Evolutionary conservation across 257 asterid genomes (phyloP).

Genomic region (Ilex aquifolium): DNA sequence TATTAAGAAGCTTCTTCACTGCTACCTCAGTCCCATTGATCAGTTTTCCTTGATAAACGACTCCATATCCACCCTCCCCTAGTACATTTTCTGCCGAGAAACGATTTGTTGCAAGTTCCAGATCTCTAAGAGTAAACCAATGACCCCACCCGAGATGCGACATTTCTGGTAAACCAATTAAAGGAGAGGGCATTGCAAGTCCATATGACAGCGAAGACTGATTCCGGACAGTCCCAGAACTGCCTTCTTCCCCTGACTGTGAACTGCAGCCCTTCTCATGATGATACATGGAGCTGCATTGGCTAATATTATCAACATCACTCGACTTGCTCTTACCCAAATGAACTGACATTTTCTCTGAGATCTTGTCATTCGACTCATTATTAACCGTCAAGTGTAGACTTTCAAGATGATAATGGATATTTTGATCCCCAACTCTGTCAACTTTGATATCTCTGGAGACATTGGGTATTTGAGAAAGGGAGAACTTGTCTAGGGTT

Average conservation of each 20-base stretch:
- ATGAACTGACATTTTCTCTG: constrained; percentile 65
- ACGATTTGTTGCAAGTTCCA: constrained; percentile 75
- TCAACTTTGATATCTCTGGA: constrained; percentile 85
- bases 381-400: constrained; percentile 47
- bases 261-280: constrained; percentile 65
- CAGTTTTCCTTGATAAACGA: constrained; percentile 73
- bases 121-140: constrained; percentile 98
- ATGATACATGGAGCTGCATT: constrained; percentile 65
- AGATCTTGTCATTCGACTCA: constrained; percentile 46
- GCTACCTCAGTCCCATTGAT: constrained; percentile 90
- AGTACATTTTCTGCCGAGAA: constrained; percentile 65
- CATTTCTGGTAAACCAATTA: constrained; percentile 80
- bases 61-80: constrained; percentile 98
- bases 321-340: constrained; percentile 72
- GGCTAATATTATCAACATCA: constrained; percentile 79
- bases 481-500: constrained; percentile 42
- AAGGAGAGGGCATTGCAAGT: constrained; percentile 70
- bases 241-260: constrained; percentile 95
- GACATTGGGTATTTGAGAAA: constrained; percentile 58
- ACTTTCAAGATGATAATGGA: constrained; percentile 40
- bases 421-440: constrained; percentile 42
- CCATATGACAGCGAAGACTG: constrained; percentile 61
- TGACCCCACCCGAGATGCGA: constrained; percentile 99
- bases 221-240: constrained; percentile 54
- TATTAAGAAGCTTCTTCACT: constrained; percentile 88